These are phyloP conservation scores for Cercophora scortea DNA, from an alignment of 495 filamentous ascomycete genomes.

Conservation along the genomic window DNA sequence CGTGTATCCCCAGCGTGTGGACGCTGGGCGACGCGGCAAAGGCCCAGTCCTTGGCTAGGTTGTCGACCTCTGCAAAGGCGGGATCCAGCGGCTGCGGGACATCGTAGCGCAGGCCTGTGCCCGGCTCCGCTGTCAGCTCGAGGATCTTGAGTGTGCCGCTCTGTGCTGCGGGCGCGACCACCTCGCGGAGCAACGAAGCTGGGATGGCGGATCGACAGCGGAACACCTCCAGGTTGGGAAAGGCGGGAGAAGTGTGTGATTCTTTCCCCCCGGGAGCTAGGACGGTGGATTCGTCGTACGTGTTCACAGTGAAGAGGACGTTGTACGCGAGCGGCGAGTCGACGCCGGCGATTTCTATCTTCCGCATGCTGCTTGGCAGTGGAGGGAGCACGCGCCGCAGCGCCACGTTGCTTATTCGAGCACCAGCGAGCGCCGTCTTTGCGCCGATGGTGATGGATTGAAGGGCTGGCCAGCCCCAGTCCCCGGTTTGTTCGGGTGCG, in stretches of 20 bases:
- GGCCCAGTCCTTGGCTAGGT: slow-evolving; percentile 4
- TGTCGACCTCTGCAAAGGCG: too few species aligned
- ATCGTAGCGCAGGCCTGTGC: too few species aligned
- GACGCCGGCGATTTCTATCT: too few species aligned
- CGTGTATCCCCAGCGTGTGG: slow-evolving; percentile 14
- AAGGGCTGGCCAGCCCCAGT: not conserved
- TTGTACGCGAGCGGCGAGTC: too few species aligned
- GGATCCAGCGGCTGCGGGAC: too few species aligned
- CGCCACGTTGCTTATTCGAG: too few species aligned
- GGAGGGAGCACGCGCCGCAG: too few species aligned
- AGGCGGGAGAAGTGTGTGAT: not conserved
- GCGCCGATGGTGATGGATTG: slow-evolving; percentile 3
- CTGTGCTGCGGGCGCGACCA: slow-evolving; percentile 3
- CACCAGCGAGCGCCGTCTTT: not conserved
- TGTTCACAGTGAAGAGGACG: slow-evolving; percentile 1
- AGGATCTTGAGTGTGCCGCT: slow-evolving; percentile 13
- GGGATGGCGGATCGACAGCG: slow-evolving; percentile 5
- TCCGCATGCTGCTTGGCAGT: too few species aligned
- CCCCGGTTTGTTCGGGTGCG: not conserved
- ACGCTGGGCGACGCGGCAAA: slow-evolving; percentile 9
- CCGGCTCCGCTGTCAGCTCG: slow-evolving; percentile 4
- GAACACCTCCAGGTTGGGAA: slow-evolving; percentile 16
- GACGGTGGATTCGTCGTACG: not conserved
- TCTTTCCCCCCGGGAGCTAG: not conserved
- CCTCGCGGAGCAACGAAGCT: not conserved